Percentiles rank a stretch among this genome's conserved stretches.
Evolutionary conservation across 805 yeast species (phyloP).

Genomic region (Wickerhamomyces subpelliculosus): DNA sequence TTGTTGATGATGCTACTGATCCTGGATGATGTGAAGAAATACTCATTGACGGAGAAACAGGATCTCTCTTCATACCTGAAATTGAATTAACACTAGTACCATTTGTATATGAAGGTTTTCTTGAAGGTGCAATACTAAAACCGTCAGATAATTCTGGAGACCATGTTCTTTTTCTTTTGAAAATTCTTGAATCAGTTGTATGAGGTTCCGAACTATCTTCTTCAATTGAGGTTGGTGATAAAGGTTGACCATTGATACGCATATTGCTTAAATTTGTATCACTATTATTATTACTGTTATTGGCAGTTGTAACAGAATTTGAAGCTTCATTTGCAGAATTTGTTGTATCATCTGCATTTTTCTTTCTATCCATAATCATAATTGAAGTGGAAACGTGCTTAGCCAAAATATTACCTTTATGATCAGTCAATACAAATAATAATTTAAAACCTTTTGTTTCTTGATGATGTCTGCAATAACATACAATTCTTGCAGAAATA

Average conservation of each 20-base stretch:
- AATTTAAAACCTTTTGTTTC: constrained; percentile 81
- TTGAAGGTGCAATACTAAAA: constrained; percentile 30
- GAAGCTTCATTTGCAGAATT: constrained; percentile 11
- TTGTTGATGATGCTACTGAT: constrained; percentile 5
- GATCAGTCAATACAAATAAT: constrained; percentile 59
- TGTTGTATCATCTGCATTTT: constrained; percentile 13
- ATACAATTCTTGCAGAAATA: constrained; percentile 71
- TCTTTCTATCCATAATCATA: constrained; percentile 93
- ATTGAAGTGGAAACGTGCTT: constrained; percentile 66
- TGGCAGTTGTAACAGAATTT: constrained; percentile 12
- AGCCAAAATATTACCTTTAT: constrained; percentile 58
- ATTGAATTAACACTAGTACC: constrained; percentile 14
- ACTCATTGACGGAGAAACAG: constrained; percentile 33
- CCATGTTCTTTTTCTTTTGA: constrained; percentile 41
- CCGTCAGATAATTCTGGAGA: constrained; percentile 25
- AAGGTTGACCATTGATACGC: constrained; percentile 25
- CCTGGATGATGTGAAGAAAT: constrained; percentile 2
- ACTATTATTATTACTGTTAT: constrained; percentile 1
- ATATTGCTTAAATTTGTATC: neutral
- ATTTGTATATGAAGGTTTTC: constrained; percentile 28
- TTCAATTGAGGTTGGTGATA: constrained; percentile 59
- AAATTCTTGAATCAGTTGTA: constrained; percentile 31
- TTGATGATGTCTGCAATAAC: constrained; percentile 94
- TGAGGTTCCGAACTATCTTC: constrained; percentile 52
- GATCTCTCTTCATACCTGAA: constrained; percentile 27